Percentiles rank a stretch among this genome's conserved stretches.
phyloP scores from a whole-genome alignment of 805 yeast genomes.

The Saturnispora silvae region DNA sequence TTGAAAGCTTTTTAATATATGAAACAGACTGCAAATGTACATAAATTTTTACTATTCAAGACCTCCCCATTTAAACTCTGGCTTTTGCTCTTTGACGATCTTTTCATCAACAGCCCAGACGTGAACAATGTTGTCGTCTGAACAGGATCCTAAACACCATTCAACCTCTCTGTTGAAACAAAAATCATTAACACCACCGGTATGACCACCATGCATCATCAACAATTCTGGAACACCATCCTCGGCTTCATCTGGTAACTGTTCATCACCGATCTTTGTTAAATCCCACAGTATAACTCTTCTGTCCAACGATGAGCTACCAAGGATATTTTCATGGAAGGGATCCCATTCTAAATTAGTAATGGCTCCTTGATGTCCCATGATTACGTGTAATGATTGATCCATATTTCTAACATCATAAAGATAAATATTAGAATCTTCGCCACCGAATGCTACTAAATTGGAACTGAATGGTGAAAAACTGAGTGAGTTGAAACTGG shows the following conservation, averaged over 20 bases:
- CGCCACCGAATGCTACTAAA: conserved; percentile 59
- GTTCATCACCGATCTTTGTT: conserved; percentile 71
- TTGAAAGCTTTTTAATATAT: too few relatives aligned
- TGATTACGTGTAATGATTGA: conserved; percentile 53
- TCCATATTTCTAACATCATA: conserved; percentile 42
- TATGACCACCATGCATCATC: conserved; percentile 91
- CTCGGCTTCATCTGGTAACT: conserved; percentile 75
- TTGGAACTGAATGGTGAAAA: conserved; percentile 54
- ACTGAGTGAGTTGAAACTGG: conserved; percentile 50
- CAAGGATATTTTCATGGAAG: conserved; percentile 62
- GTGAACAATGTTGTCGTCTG: conserved; percentile 52
- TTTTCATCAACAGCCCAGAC: conserved; percentile 39
- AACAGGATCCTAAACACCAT: conserved; percentile 65
- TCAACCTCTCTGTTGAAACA: conserved; percentile 60
- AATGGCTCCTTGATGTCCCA: conserved; percentile 70
- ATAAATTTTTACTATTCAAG: conserved; percentile 6
- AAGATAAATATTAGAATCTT: conserved; percentile 55
- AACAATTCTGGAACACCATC: conserved; percentile 84
- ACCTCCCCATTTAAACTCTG: conserved; percentile 6
- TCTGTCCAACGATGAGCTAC: conserved; percentile 69
- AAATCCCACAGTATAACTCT: conserved; percentile 77
- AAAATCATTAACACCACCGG: conserved; percentile 64
- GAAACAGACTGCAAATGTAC: too few relatives aligned
- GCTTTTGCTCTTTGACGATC: conserved; percentile 18
- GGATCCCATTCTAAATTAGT: conserved; percentile 73